phyloP scores from a whole-genome alignment of 176 grass and related monocot genomes.

The Bothriochloa decipiens region DNA sequence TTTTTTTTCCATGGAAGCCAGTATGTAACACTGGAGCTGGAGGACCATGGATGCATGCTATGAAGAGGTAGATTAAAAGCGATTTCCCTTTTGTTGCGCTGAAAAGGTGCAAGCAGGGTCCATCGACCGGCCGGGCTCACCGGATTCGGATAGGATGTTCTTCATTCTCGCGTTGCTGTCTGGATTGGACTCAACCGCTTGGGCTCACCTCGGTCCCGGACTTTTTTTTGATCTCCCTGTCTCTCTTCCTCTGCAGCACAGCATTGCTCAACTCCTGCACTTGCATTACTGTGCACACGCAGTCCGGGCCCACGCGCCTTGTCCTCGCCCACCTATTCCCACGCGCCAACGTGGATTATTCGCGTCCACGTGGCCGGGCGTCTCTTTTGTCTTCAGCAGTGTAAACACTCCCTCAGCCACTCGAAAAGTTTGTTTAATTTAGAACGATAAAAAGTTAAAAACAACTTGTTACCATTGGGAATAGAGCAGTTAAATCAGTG shows the following conservation, averaged over 20 bases:
- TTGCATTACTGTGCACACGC: background rate
- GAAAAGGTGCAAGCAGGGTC: conserved; percentile 3
- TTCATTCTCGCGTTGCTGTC: conserved; percentile 2
- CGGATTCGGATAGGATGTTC: background rate
- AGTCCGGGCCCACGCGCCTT: background rate
- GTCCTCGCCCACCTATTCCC: conserved; percentile 13
- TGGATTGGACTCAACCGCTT: conserved; percentile 20
- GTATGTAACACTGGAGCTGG: no score
- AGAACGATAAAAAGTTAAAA: background rate
- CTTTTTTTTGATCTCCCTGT: background rate
- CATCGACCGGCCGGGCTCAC: background rate
- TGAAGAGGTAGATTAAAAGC: background rate
- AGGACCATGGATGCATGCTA: background rate
- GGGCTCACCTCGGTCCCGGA: conserved; percentile 3
- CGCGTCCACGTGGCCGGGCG: background rate
- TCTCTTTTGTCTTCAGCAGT: background rate
- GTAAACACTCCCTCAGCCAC: background rate
- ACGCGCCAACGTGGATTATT: conserved; percentile 14
- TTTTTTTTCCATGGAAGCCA: no score
- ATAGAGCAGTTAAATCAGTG: no score
- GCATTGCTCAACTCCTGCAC: background rate
- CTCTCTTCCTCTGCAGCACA: background rate
- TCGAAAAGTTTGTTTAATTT: background rate
- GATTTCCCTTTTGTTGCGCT: background rate
- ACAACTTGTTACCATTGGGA: no score